A percentile compares a stretch with the other conserved stretches of the same genome.
Conservation (phyloP, 805 yeast genomes). For the Suhomyces sp. region DNA sequence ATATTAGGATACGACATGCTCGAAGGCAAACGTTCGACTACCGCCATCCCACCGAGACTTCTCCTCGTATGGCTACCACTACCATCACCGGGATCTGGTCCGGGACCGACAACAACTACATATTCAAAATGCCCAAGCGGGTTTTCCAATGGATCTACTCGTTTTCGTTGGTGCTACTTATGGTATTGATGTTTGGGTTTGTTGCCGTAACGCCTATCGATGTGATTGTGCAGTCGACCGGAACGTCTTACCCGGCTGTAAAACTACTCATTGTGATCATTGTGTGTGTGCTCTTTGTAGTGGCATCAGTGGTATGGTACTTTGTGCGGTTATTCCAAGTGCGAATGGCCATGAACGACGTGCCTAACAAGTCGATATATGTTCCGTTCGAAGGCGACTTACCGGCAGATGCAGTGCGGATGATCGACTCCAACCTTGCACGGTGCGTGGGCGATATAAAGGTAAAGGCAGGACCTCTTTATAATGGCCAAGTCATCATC, state of each 20-base stretch:
- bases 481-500: slow-evolving; percentile 23
- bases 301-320: slow-evolving; percentile 49
- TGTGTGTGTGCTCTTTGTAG: slow-evolving; percentile 60
- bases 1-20: neutral
- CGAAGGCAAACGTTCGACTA: neutral
- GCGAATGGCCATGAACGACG: slow-evolving; percentile 61
- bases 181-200: slow-evolving; percentile 47
- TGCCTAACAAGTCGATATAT: slow-evolving; percentile 63
- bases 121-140: slow-evolving; percentile 15
- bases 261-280: slow-evolving; percentile 79
- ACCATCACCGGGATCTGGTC: slow-evolving; percentile 3
- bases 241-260: slow-evolving; percentile 58
- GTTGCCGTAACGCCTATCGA: slow-evolving; percentile 77
- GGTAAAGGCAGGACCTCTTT: slow-evolving; percentile 36
- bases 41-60: neutral
- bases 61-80: neutral
- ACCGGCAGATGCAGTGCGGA: slow-evolving; percentile 23
- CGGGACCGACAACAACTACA: slow-evolving; percentile 1
- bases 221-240: slow-evolving; percentile 58
- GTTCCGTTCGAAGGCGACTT: slow-evolving; percentile 63
- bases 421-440: slow-evolving; percentile 23
- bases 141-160: slow-evolving; percentile 44
- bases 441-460: slow-evolving; percentile 28
- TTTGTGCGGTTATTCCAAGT: slow-evolving; percentile 57
- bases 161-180: slow-evolving; percentile 39